phyloP scores from a whole-genome alignment of 306 rosid genomes.

The Gastrolobium bilobum region DNA sequence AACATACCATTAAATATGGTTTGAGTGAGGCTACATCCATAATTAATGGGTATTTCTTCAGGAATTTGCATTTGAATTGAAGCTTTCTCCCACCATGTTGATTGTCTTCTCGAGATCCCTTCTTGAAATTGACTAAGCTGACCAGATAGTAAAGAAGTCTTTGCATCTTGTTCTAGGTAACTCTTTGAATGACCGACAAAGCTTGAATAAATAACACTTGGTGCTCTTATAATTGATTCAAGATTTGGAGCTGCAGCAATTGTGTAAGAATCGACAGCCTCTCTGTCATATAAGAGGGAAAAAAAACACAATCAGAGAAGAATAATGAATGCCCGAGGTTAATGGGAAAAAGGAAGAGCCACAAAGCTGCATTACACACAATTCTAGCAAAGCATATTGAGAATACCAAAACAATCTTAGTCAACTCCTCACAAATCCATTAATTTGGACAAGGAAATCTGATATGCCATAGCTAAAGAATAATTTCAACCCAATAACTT shows the following conservation, averaged over 20 bases:
- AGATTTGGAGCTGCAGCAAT: slow-evolving; percentile 79
- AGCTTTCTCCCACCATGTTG: slow-evolving; percentile 64
- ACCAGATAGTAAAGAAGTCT: slow-evolving; percentile 63
- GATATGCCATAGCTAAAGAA: too few relatives aligned
- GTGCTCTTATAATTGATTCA: slow-evolving; percentile 57
- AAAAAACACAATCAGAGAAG: not conserved
- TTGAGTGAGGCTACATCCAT: slow-evolving; percentile 83
- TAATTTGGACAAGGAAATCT: not conserved
- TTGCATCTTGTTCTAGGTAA: slow-evolving; percentile 62
- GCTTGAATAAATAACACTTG: slow-evolving; percentile 65
- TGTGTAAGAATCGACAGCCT: slow-evolving; percentile 77
- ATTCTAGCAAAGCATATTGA: not conserved
- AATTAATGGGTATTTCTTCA: slow-evolving; percentile 68
- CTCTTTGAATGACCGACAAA: slow-evolving; percentile 53
- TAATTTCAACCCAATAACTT: too few relatives aligned
- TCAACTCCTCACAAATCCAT: not conserved
- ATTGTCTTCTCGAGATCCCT: slow-evolving; percentile 55
- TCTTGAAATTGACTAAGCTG: slow-evolving; percentile 41
- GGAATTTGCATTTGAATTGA: slow-evolving; percentile 63
- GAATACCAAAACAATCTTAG: slow-evolving; percentile 15
- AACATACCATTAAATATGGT: slow-evolving; percentile 81
- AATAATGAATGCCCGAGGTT: not conserved
- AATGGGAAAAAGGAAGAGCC: not conserved
- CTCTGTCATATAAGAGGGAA: slow-evolving; percentile 59
- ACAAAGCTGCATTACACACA: not conserved